Evolutionary conservation across 345 rosid genomes (phyloP).

Genomic region (Balakata baccata): DNA sequence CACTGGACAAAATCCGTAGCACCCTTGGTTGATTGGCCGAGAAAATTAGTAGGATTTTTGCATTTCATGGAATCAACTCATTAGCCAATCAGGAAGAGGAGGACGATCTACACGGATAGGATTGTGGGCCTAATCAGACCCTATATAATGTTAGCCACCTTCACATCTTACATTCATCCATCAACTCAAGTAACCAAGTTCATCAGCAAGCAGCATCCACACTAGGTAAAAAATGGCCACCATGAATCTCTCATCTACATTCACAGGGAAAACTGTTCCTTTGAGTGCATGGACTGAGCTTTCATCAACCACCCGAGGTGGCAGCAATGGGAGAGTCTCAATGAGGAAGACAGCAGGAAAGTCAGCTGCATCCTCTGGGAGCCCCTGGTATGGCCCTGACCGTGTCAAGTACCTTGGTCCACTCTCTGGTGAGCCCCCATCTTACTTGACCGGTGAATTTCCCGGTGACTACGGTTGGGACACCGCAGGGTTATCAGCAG

Average conservation of each 20-base stretch:
- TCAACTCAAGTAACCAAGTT: background rate
- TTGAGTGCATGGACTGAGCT: slow-evolving; percentile 14
- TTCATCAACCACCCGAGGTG: background rate
- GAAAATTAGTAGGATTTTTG: too few species aligned
- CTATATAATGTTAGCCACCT: slow-evolving; percentile 12
- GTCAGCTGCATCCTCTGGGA: slow-evolving; percentile 39
- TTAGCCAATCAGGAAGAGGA: slow-evolving; percentile 22
- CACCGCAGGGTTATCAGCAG: slow-evolving; percentile 51
- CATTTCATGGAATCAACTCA: too few species aligned
- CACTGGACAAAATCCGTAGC: background rate
- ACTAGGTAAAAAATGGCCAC: slow-evolving; percentile 18
- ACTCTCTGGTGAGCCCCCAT: slow-evolving; percentile 41
- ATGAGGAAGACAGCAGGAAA: slow-evolving; percentile 34
- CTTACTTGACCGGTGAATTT: slow-evolving; percentile 47
- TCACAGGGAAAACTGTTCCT: slow-evolving; percentile 31
- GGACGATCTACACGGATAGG: slow-evolving; percentile 32
- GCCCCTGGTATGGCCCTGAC: slow-evolving; percentile 50
- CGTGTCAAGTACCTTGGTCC: slow-evolving; percentile 50
- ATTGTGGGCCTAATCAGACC: slow-evolving; percentile 27
- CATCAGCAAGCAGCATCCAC: background rate
- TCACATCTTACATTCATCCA: background rate
- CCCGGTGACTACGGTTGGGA: slow-evolving; percentile 61
- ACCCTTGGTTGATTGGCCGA: too few species aligned
- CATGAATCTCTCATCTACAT: slow-evolving; percentile 29
- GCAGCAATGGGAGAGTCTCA: slow-evolving; percentile 19